Percentiles rank a stretch among this genome's conserved stretches.
Conservation (phyloP, 2,329 filamentous ascomycete species). For the Aspergillus arachidicola region DNA sequence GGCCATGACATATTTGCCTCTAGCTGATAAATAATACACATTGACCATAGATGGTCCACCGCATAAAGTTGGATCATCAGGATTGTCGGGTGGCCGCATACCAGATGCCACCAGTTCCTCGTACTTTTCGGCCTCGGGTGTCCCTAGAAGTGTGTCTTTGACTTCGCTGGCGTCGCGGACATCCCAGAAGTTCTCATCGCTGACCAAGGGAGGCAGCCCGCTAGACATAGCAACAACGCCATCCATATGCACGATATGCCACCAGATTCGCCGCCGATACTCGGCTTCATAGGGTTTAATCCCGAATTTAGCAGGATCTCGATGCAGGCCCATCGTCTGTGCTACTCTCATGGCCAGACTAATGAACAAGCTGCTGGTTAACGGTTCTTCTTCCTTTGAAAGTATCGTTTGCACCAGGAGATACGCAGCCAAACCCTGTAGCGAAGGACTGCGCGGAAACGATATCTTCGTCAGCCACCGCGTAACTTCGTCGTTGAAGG, state of each 20-base stretch:
- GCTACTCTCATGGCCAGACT: conserved; percentile 51
- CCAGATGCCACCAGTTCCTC: conserved; percentile 36
- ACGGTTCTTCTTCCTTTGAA: conserved; percentile 51
- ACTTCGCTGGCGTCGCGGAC: conserved; percentile 51
- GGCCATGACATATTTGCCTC: conserved; percentile 50
- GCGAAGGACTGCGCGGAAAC: conserved; percentile 49
- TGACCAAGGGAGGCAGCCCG: conserved; percentile 50
- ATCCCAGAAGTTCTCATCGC: conserved; percentile 53
- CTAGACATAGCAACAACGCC: conserved; percentile 54
- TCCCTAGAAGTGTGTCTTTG: conserved; percentile 48
- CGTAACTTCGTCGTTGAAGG: conserved; percentile 47
- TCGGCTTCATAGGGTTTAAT: conserved; percentile 49
- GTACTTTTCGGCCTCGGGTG: conserved; percentile 40
- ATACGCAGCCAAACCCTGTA: conserved; percentile 50
- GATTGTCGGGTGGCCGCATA: conserved; percentile 40
- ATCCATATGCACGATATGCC: conserved; percentile 53
- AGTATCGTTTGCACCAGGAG: conserved; percentile 51
- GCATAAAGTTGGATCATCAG: conserved; percentile 45
- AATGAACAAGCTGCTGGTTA: conserved; percentile 52
- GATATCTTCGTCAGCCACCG: conserved; percentile 46
- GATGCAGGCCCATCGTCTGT: conserved; percentile 52
- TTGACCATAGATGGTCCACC: conserved; percentile 45
- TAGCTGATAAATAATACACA: conserved; percentile 46
- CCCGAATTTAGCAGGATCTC: conserved; percentile 52
- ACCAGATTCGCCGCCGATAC: conserved; percentile 50